These are phyloP conservation scores for Smittium culicis DNA, from an alignment of 371 early-diverging fungal species.

Conservation along the genomic window DNA sequence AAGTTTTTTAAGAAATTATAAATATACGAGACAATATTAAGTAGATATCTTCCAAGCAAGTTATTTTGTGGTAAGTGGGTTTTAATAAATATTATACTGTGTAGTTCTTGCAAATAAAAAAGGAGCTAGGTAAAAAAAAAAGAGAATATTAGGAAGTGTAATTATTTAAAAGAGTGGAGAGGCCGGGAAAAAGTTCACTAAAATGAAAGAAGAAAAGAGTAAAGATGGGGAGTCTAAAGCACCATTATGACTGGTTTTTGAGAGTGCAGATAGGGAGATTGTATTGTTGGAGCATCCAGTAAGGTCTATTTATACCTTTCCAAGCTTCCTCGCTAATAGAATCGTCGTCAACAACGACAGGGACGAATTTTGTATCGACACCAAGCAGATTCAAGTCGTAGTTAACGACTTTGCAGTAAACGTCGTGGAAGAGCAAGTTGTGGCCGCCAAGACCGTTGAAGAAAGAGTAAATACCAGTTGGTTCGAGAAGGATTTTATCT, in stretches of 20 bases:
- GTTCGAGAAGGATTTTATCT: slow-evolving; percentile 13
- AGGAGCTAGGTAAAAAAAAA: too few relatives aligned
- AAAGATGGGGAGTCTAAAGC: background rate
- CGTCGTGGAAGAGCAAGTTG: slow-evolving; percentile 88
- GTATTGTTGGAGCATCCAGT: slow-evolving; percentile 69
- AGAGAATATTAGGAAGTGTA: too few relatives aligned
- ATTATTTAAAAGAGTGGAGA: too few relatives aligned
- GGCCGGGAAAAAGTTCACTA: too few relatives aligned
- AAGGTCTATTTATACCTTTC: slow-evolving; percentile 72
- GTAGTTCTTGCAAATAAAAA: too few relatives aligned
- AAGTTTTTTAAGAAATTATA: too few relatives aligned
- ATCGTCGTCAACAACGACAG: slow-evolving; percentile 50
- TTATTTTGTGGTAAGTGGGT: too few relatives aligned
- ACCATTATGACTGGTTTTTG: background rate
- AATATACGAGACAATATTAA: too few relatives aligned
- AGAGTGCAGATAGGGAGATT: slow-evolving; percentile 62
- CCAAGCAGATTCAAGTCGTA: slow-evolving; percentile 69
- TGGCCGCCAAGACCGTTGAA: slow-evolving; percentile 91
- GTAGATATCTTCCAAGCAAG: too few relatives aligned
- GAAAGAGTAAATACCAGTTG: slow-evolving; percentile 69
- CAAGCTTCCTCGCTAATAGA: slow-evolving; percentile 63
- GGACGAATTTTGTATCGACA: slow-evolving; percentile 50
- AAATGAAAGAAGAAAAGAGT: background rate
- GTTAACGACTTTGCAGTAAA: slow-evolving; percentile 73
- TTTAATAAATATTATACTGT: too few relatives aligned